These are phyloP conservation scores for Lactarius quietus DNA, from an alignment of 768 basidiomycete species.

Conservation along the genomic window DNA sequence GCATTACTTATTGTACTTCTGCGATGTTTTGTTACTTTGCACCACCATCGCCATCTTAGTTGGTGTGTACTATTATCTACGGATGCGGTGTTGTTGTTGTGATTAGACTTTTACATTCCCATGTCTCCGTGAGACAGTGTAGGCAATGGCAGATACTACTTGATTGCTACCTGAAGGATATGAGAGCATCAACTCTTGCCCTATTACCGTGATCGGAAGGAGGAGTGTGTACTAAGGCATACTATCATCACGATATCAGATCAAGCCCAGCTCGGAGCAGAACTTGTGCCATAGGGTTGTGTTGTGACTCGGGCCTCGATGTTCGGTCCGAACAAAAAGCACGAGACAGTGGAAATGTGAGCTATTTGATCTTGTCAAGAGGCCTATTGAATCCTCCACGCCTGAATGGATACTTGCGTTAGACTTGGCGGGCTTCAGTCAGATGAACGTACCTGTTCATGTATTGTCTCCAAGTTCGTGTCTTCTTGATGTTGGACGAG, in stretches of 20 bases:
- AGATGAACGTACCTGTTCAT: slow-evolving; percentile 75
- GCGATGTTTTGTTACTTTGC: slow-evolving; percentile 20
- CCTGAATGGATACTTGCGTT: slow-evolving; percentile 34
- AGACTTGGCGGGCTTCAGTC: slow-evolving; percentile 19
- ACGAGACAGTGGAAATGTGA: not conserved
- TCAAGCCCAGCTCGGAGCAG: not conserved
- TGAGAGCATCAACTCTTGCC: not conserved
- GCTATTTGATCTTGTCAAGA: slow-evolving; percentile 89
- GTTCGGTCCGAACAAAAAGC: not conserved
- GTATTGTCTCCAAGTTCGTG: slow-evolving; percentile 93
- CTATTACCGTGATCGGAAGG: not conserved
- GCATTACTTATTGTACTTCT: slow-evolving; percentile 22
- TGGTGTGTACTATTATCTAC: slow-evolving; percentile 23
- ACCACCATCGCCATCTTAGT: slow-evolving; percentile 4
- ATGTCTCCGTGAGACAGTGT: slow-evolving; percentile 2
- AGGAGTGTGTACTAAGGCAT: not conserved
- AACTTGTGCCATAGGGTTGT: not conserved
- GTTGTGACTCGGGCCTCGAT: not conserved
- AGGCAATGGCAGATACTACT: not conserved
- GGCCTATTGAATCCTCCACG: slow-evolving; percentile 91
- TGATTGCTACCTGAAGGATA: not conserved
- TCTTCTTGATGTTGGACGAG: slow-evolving; percentile 64
- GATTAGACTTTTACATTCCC: slow-evolving; percentile 16
- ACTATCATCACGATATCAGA: not conserved
- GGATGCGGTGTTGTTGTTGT: slow-evolving; percentile 13